phyloP scores from a whole-genome alignment of 2,329 filamentous ascomycete genomes.

The Ceratocystis cacaofunesta region DNA sequence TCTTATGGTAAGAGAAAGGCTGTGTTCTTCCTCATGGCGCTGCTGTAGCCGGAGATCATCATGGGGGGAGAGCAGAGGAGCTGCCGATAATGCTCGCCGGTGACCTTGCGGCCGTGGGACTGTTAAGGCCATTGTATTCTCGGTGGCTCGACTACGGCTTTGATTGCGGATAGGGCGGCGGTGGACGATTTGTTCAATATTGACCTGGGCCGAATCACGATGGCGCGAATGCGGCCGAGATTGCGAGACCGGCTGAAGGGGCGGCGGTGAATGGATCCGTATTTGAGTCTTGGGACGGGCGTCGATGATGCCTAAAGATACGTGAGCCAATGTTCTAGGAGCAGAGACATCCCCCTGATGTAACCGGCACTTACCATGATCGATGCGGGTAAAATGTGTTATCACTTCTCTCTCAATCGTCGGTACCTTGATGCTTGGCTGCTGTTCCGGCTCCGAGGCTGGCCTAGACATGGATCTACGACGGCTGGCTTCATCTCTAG shows the following conservation, averaged over 20 bases:
- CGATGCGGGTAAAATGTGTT: slow-evolving; percentile 73
- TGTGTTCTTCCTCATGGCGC: slow-evolving; percentile 50
- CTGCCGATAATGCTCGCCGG: slow-evolving; percentile 24
- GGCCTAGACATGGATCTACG: neutral
- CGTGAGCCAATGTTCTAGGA: slow-evolving; percentile 2
- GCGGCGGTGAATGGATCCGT: slow-evolving; percentile 24
- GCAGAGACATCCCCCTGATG: neutral
- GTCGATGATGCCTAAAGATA: slow-evolving; percentile 11
- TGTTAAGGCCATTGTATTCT: slow-evolving; percentile 39
- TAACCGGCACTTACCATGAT: slow-evolving; percentile 51
- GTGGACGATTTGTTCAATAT: slow-evolving; percentile 31
- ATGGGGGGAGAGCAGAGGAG: slow-evolving; percentile 26
- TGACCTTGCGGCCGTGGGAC: slow-evolving; percentile 22
- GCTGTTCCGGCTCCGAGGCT: slow-evolving; percentile 33
- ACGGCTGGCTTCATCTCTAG: neutral
- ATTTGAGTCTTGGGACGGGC: slow-evolving; percentile 27
- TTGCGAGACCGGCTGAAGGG: slow-evolving; percentile 35
- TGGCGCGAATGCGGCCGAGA: slow-evolving; percentile 34
- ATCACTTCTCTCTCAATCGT: slow-evolving; percentile 80
- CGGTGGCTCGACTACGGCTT: neutral
- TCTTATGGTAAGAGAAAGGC: slow-evolving; percentile 28
- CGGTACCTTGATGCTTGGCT: slow-evolving; percentile 55
- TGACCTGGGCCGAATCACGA: slow-evolving; percentile 41
- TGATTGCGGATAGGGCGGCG: too few relatives aligned
- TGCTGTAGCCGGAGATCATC: slow-evolving; percentile 20